Percentiles rank a stretch among this genome's conserved stretches.
Conservation (phyloP, 805 yeast species). For the Hanseniaspora singularis region DNA sequence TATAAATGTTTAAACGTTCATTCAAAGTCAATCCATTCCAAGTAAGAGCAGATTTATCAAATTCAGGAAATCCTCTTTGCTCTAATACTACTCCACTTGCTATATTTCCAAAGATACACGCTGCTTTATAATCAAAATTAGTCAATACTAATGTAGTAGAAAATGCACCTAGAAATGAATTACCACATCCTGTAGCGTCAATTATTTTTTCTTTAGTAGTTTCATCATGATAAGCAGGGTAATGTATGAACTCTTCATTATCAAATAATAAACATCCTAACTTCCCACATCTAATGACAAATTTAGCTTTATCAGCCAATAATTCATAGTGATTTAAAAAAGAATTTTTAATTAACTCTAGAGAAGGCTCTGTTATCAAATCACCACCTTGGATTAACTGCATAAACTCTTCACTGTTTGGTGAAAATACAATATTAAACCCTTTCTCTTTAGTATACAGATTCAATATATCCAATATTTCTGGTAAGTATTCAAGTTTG, state of each 20-base stretch:
- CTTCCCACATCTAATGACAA: constrained; percentile 63
- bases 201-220: constrained; percentile 37
- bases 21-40: constrained; percentile 52
- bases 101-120: constrained; percentile 56
- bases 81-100: constrained; percentile 79
- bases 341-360: background rate
- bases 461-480: constrained; percentile 19
- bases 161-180: constrained; percentile 74
- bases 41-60: constrained; percentile 19
- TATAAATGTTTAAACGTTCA: constrained; percentile 31
- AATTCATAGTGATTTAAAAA: background rate
- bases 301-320: constrained; percentile 23
- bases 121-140: constrained; percentile 37
- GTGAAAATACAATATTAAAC: constrained; percentile 39
- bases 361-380: constrained; percentile 1
- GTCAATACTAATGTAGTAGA: constrained; percentile 47
- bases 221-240: constrained; percentile 61
- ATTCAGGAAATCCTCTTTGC: constrained; percentile 57
- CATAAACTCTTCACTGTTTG: constrained; percentile 72
- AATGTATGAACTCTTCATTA: constrained; percentile 17
- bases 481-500: constrained; percentile 36
- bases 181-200: constrained; percentile 95
- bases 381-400: constrained; percentile 10
- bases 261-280: constrained; percentile 47
- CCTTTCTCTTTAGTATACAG: constrained; percentile 14